These are phyloP conservation scores for Auriscalpium orientale DNA, from an alignment of 768 basidiomycete genomes.

Conservation along the genomic window DNA sequence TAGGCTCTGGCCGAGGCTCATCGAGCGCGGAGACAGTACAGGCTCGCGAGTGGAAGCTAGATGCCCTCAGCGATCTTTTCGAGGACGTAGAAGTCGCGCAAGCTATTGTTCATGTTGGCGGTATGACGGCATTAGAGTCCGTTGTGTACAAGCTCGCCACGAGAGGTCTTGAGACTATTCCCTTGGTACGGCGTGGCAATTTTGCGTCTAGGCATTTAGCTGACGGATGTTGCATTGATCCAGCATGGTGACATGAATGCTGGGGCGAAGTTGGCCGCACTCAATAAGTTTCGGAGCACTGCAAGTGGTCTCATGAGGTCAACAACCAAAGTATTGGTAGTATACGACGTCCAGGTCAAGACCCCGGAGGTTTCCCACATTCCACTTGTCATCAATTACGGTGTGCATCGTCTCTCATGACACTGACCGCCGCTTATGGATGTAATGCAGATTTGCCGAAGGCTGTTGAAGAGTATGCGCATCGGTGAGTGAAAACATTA, in stretches of 20 bases:
- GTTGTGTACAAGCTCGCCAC: conserved; percentile 87
- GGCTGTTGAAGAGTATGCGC: conserved; percentile 96
- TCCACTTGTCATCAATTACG: conserved; percentile 93
- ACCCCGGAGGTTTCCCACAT: conserved; percentile 83
- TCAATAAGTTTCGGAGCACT: conserved; percentile 75
- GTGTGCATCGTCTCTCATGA: conserved; percentile 28
- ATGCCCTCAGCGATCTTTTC: conserved; percentile 83
- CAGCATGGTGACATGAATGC: conserved; percentile 93
- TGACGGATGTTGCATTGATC: background rate
- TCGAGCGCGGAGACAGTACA: conserved; percentile 77
- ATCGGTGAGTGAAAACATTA: conserved; percentile 48
- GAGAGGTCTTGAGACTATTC: conserved; percentile 80
- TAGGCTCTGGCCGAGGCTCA: conserved; percentile 83
- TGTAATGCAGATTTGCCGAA: conserved; percentile 67
- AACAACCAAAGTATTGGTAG: conserved; percentile 71
- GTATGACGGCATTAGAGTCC: conserved; percentile 78
- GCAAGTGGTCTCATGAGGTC: conserved; percentile 56
- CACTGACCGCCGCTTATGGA: background rate
- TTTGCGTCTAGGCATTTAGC: conserved; percentile 1
- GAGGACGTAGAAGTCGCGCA: conserved; percentile 79
- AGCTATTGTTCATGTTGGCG: conserved; percentile 83
- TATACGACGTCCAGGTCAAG: conserved; percentile 93
- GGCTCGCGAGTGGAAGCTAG: conserved; percentile 91
- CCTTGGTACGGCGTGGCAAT: conserved; percentile 51
- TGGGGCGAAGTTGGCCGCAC: conserved; percentile 67